Base-by-base conservation (phyloP, 345 rosid genomes). In the Aquilaria malaccensis region DNA sequence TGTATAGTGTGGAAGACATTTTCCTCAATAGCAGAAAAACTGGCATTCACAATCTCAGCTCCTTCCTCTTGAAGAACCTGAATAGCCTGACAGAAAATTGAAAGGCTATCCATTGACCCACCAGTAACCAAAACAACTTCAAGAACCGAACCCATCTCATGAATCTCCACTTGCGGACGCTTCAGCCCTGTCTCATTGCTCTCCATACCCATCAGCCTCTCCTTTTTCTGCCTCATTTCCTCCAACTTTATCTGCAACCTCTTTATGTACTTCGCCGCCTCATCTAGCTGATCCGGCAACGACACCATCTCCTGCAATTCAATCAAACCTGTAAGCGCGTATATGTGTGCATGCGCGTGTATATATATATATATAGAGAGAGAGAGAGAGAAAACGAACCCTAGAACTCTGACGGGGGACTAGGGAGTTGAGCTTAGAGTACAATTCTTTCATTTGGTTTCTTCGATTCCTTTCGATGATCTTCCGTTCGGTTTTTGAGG, bases 381-480 rank as follows among this genome's bases (percentile, higher is more conserved):
- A 46, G 13, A 72, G 37, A 14, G 10, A 71, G 37, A 32, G 3
- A 71, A 41, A 31, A 48, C 2, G 30, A 56, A 83, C 73, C 80
- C 56, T 63, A 57, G 84, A 64, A 64, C 31, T 60, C 10, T 70
- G 73, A 31, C 56, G 83, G 13, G 82, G 81, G 4, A 87, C 63
- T 45, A 87, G 83, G 49, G 87, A 77, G 51, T 69, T 62, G 56
- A 87, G 94, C 50, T 69, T 33, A 73, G 77, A 62, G 75, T 70
- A 74, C 47, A 87, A 86, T 60, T 62, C 59, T 64, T 82, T 87
- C 94, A 82, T 84, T 43, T 79, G 86, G 72, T 69, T 84, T 67
- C 94, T 87, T 56, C 94, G 65, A 22, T 84, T 82, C 65, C 71
- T 84, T 55, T 87, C 94, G 0, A 71, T 58, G 5, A 77, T 69